A percentile compares a stretch with the other conserved stretches of the same genome.
Evolutionary conservation across 2,329 filamentous ascomycete species (phyloP).

Genomic region (Fusarium concolor): DNA sequence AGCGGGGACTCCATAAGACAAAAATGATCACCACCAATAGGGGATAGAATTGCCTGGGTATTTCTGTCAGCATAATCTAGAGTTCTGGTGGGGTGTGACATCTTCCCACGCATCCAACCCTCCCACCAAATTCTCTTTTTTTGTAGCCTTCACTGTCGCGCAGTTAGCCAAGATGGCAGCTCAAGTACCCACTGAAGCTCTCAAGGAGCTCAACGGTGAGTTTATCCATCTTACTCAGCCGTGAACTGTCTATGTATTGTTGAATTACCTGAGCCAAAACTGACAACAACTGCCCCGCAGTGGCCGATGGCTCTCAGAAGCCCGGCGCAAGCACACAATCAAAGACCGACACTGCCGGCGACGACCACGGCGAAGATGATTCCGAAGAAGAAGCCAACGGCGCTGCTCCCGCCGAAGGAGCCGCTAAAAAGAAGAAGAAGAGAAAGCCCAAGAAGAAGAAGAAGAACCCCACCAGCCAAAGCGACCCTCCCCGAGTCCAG

Average conservation of each 20-base stretch:
- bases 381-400: constrained; percentile 63
- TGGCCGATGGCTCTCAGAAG: constrained; percentile 55
- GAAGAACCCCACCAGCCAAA: constrained; percentile 80
- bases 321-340: constrained; percentile 56
- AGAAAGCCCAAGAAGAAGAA: constrained; percentile 90
- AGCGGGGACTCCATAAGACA: constrained; percentile 31
- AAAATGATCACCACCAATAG: background rate
- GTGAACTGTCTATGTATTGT: constrained; percentile 2
- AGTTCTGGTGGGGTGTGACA: constrained; percentile 44
- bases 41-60: background rate
- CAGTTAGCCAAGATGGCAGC: constrained; percentile 56
- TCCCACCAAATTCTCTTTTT: constrained; percentile 41
- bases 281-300: constrained; percentile 45
- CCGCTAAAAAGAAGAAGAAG: constrained; percentile 67
- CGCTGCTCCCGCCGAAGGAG: constrained; percentile 54
- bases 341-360: constrained; percentile 54
- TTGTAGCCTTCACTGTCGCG: constrained; percentile 29
- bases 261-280: background rate
- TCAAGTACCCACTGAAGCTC: constrained; percentile 57
- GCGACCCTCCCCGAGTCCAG: constrained; percentile 77
- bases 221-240: background rate
- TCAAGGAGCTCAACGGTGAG: constrained; percentile 58
- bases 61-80: constrained; percentile 33
- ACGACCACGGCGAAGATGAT: constrained; percentile 62
- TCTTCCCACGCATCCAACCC: constrained; percentile 32